Evolutionary conservation across 805 yeast genomes (phyloP), one percentile per base, ranked within the genome.

Genomic region (Sugiyamaella lignohabitans): DNA sequence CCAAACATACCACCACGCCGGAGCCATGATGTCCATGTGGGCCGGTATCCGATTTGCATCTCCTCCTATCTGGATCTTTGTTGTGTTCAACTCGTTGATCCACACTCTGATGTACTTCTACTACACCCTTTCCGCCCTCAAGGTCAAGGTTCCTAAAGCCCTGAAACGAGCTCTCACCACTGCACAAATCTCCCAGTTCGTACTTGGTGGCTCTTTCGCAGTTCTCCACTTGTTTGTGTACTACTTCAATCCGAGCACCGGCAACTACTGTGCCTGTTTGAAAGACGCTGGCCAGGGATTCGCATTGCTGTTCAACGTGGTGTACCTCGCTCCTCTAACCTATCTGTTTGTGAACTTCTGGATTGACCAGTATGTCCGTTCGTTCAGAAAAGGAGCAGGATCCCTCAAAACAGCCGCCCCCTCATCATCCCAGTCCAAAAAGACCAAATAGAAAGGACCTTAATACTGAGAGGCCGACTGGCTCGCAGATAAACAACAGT

Each of bases 11-110:
- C 88, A 82, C 61, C 88, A 82, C 62, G 76, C 87, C 3, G 88
- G 88, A 21, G 88, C 88, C 42, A 82, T 82, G 79, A 67, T 82
- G 64, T 80, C 85, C 50, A 82, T 82, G 88, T 82, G 87, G 87
- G 76, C 84, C 5, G 88, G 88, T 2, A 75, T 80, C 47, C 68
- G 87, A 48, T 82, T 68, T 63, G 76, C 75, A 43, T 74, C 85
- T 11, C 85, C 87, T 3, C 88, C 88, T 30, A 82, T 82, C 61
- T 82, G 88, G 88, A 79, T 82, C 57, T 82, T 82, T 65, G 87
- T 82, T 39, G 85, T 79, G 21, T 82, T 82, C 75, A 82, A 82
- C 70, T 81, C 87, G n/a, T 76, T 82, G 60, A 82, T 82, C 59
- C 88, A 82, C 68, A 69, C 84, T 21, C 72, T 82, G 61, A 82